These are phyloP conservation scores for Nannochloropsis gaditana DNA, from an alignment of 108 stramenopile species.

Conservation along the genomic window DNA sequence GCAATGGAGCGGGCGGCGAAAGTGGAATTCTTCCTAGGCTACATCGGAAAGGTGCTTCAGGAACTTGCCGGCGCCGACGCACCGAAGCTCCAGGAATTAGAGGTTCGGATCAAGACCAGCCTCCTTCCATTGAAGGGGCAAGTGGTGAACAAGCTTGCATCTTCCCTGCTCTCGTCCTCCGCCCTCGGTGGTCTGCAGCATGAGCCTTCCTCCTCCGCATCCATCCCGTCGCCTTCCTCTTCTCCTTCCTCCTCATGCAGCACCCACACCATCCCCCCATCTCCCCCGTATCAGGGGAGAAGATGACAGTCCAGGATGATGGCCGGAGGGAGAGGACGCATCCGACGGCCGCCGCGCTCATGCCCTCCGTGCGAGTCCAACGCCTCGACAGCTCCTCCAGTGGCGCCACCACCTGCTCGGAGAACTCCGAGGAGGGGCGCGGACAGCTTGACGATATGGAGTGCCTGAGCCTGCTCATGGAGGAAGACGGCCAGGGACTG, in stretches of 20 bases:
- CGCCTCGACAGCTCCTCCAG: neutral
- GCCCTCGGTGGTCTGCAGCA: neutral
- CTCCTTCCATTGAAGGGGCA: neutral
- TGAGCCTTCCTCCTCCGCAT: neutral
- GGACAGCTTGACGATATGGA: neutral
- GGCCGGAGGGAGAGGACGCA: too few relatives aligned
- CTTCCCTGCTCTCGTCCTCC: neutral
- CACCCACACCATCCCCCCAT: neutral
- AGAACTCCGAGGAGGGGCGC: neutral
- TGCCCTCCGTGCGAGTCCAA: neutral
- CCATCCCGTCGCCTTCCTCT: neutral
- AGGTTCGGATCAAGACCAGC: neutral
- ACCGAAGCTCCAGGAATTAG: neutral
- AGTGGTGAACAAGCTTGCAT: neutral
- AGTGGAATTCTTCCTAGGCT: neutral
- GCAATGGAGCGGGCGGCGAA: neutral
- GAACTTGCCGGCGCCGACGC: neutral
- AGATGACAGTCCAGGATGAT: neutral
- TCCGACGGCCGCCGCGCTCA: neutral
- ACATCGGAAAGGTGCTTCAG: neutral
- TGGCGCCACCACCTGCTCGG: neutral
- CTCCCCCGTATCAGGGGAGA: neutral
- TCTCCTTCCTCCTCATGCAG: neutral
- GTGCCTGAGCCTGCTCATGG: neutral
- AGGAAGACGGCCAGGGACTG: neutral